Base-by-base conservation (phyloP, 306 rosid species). In the Styphnolobium japonicum region DNA sequence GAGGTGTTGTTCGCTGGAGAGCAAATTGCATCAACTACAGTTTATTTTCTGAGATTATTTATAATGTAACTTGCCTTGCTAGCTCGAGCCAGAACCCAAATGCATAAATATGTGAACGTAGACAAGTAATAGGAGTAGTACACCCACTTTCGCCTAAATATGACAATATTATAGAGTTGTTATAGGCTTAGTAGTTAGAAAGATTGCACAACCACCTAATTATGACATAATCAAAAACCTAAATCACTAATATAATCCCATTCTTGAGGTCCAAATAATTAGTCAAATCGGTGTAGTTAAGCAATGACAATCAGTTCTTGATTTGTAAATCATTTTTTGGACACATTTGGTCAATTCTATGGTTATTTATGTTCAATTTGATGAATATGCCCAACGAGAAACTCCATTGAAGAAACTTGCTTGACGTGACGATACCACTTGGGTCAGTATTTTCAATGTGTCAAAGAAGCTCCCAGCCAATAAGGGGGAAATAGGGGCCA, bases 111-210 rank as follows among this genome's bases (percentile, higher is more conserved):
- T 55, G 53, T 56, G 10, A 36, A 62, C 11, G 16, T 61, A 36
- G 37, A 53, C 39, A 72, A 53, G 40, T 52, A 67, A 65, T 31
- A 58, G 37, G 69, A 80, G 74, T 75, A 69, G 87, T 66, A 66
- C 70, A 83, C 77, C 85, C 77, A 83, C 83, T 67, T 62, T 60
- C 53, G 65, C 80, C 87, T 21, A 76, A 74, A 73, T 65, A 56
- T 18, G 63, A 25, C 46, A 53, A 65, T 51, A 67, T 58, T 71
- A 66, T 67, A 37, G 80, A 67, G 75, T 60, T 72, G 80, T 72
- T 68, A 85, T 43, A n/a, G 72, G 31, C 60, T 48, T 67, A 67
- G 57, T 67, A 40, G 83, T 72, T 84, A 72, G 49, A 49, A 29
- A 12, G 10, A 56, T 19, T 21, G 2, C 21, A 67, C 68, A 69